Conservation (phyloP, 2,329 filamentous ascomycete genomes). For the Alternaria sp. region DNA sequence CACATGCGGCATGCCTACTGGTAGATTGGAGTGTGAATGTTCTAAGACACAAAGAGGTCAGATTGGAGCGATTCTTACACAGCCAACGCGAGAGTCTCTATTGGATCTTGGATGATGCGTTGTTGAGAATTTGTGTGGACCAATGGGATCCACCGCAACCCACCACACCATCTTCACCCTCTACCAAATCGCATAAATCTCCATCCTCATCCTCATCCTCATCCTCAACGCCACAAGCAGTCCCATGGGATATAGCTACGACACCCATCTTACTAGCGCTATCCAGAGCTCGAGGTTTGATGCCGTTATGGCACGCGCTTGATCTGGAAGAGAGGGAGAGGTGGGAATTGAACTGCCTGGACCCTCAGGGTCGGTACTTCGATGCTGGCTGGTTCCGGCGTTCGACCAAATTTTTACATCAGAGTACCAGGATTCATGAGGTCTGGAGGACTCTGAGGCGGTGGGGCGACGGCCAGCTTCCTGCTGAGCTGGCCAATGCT, state of each 20-base stretch:
- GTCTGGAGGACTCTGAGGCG: conserved; percentile 23
- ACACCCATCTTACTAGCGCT: conserved; percentile 7
- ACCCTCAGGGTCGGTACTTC: neutral
- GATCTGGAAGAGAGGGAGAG: conserved; percentile 11
- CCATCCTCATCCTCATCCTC: neutral
- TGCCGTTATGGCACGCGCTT: conserved; percentile 12
- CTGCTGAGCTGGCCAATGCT: conserved; percentile 16
- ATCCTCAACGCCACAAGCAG: neutral
- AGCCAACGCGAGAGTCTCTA: conserved; percentile 26
- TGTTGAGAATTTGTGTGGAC: conserved; percentile 21
- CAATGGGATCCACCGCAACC: conserved; percentile 19
- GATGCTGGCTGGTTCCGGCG: conserved; percentile 16
- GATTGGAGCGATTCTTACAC: conserved; percentile 20
- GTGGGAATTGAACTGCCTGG: neutral
- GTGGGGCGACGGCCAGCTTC: conserved; percentile 16
- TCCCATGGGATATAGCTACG: conserved; percentile 13
- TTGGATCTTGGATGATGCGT: conserved; percentile 25
- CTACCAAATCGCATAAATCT: neutral
- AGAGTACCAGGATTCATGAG: conserved; percentile 19
- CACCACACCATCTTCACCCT: neutral
- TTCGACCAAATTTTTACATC: conserved; percentile 13
- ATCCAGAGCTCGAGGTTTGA: neutral
- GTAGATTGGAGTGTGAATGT: conserved; percentile 18
- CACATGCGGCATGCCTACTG: conserved; percentile 13
- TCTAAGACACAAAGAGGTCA: conserved; percentile 8